phyloP scores from a whole-genome alignment of 768 basidiomycete genomes.

The Kwoniella heveanensis region DNA sequence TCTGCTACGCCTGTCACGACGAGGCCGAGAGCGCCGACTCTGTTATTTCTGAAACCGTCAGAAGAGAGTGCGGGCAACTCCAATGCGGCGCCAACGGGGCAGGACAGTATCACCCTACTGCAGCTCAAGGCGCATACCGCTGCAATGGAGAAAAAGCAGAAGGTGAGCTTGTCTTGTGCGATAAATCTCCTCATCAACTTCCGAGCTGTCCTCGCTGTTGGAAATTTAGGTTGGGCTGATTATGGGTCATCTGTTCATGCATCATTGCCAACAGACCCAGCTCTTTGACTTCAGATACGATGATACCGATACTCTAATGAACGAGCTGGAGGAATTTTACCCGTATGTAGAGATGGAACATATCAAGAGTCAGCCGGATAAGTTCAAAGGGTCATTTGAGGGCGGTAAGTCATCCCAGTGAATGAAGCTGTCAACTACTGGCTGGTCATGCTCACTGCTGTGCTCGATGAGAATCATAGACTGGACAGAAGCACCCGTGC shows the following conservation, averaged over 20 bases:
- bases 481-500: conserved; percentile 72
- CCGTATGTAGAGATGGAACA: conserved; percentile 94
- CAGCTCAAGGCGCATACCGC: conserved; percentile 48
- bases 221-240: neutral
- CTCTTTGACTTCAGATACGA: conserved; percentile 88
- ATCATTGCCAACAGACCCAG: conserved; percentile 30
- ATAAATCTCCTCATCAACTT: too few species aligned
- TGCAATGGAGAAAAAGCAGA: conserved; percentile 39
- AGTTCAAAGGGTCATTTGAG: conserved; percentile 81
- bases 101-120: conserved; percentile 51
- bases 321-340: conserved; percentile 97
- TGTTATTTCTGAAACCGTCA: conserved; percentile 13
- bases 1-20: conserved; percentile 26
- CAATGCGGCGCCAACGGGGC: conserved; percentile 8
- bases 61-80: conserved; percentile 7
- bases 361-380: conserved; percentile 79
- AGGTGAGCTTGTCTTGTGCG: conserved; percentile 24
- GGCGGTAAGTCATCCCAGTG: conserved; percentile 63
- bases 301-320: conserved; percentile 92
- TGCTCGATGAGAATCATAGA: conserved; percentile 59
- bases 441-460: neutral
- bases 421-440: too few species aligned
- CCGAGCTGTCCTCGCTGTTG: too few species aligned
- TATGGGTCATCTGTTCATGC: neutral
- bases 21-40: conserved; percentile 33